These are phyloP conservation scores for Claviceps pusilla DNA, from an alignment of 2,329 filamentous ascomycete species.

Conservation along the genomic window DNA sequence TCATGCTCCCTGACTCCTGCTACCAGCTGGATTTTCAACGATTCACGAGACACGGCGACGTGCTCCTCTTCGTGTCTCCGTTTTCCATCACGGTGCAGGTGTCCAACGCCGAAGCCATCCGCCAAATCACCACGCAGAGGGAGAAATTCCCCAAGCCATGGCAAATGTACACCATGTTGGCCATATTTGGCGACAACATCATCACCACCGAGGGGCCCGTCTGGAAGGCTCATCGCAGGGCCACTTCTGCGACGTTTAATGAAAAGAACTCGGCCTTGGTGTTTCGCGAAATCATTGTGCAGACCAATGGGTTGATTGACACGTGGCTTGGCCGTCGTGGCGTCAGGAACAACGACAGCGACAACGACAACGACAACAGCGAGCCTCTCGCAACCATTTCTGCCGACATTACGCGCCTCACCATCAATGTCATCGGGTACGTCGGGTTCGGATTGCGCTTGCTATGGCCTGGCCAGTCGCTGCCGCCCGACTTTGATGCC, in stretches of 20 bases:
- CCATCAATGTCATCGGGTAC: conserved; percentile 43
- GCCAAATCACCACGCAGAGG: conserved; percentile 48
- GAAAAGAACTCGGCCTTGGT: conserved; percentile 59
- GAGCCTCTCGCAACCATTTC: conserved; percentile 41
- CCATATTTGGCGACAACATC: conserved; percentile 53
- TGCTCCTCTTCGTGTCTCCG: conserved; percentile 50
- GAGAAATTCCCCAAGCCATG: conserved; percentile 48
- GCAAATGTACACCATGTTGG: conserved; percentile 21
- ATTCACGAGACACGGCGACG: conserved; percentile 46
- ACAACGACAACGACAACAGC: conserved; percentile 9
- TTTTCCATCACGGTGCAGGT: conserved; percentile 37
- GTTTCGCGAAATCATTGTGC: conserved; percentile 45
- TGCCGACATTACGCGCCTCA: conserved; percentile 49
- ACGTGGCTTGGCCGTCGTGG: conserved; percentile 32
- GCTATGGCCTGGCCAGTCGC: conserved; percentile 47
- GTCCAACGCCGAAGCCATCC: conserved; percentile 49
- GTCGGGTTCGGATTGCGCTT: conserved; percentile 55
- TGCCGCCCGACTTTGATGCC: conserved; percentile 27
- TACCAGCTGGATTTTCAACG: conserved; percentile 40
- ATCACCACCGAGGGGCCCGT: conserved; percentile 51
- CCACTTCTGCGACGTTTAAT: conserved; percentile 57
- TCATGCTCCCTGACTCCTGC: conserved; percentile 44
- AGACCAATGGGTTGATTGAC: conserved; percentile 46
- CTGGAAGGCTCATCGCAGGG: conserved; percentile 62
- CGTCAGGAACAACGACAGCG: too few species aligned